phyloP scores from a whole-genome alignment of 306 rosid species.

The Chamaecrista fasciculata region DNA sequence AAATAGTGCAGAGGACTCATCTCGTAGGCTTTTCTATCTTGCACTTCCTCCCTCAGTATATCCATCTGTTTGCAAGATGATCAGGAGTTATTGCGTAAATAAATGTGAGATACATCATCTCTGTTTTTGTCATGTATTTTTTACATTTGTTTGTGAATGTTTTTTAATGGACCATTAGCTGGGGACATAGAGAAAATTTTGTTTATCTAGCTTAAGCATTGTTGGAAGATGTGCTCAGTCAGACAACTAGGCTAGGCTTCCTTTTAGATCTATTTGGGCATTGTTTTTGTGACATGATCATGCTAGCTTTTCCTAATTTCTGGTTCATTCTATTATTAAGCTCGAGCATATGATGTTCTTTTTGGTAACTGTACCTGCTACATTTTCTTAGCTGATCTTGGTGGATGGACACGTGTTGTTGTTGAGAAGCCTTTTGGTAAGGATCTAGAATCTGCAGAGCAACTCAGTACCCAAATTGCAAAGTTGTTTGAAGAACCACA shows the following conservation, averaged over 20 bases:
- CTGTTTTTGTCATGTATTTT: not conserved
- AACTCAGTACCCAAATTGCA: slow-evolving; percentile 73
- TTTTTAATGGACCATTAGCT: not conserved
- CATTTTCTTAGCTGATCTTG: slow-evolving; percentile 59
- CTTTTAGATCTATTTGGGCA: not conserved
- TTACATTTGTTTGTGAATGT: not conserved
- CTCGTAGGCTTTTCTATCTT: slow-evolving; percentile 84
- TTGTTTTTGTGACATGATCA: not conserved
- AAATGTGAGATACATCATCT: slow-evolving; percentile 49
- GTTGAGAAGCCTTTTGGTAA: slow-evolving; percentile 94
- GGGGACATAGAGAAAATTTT: not conserved
- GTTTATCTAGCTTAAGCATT: not conserved
- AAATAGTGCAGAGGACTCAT: slow-evolving; percentile 53
- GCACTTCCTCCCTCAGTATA: slow-evolving; percentile 96
- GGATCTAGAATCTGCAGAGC: slow-evolving; percentile 76
- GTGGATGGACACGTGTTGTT: slow-evolving; percentile 90
- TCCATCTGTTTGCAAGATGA: slow-evolving; percentile 88
- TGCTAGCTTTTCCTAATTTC: not conserved
- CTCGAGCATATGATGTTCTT: not conserved
- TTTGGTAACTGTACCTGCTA: slow-evolving; percentile 26
- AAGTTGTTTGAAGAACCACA: slow-evolving; percentile 74
- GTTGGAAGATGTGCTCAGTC: not conserved
- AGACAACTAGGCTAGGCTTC: not conserved
- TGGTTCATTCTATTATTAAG: not conserved
- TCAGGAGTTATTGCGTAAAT: slow-evolving; percentile 64